These are phyloP conservation scores for Boletus subluridellus DNA, from an alignment of 1,284 basidiomycete species.

Conservation along the genomic window DNA sequence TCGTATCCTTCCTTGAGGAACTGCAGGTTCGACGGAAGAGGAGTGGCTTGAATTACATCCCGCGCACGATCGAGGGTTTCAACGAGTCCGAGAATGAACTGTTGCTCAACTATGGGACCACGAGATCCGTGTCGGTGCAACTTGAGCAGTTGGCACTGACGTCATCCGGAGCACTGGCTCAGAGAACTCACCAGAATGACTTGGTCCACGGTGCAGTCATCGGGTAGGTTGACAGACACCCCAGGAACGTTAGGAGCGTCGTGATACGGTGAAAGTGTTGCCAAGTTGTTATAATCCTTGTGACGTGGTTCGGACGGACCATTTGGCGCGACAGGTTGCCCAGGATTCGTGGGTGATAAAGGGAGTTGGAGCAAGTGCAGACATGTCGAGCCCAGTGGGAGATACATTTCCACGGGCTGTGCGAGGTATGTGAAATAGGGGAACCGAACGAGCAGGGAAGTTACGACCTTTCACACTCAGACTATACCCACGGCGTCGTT, in stretches of 20 bases:
- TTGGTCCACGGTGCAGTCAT: slow-evolving; percentile 44
- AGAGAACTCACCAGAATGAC: slow-evolving; percentile 38
- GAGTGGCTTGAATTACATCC: slow-evolving; percentile 29
- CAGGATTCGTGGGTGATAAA: not conserved
- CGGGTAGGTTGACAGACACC: slow-evolving; percentile 36
- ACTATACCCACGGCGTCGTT: not conserved
- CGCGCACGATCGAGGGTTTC: slow-evolving; percentile 34
- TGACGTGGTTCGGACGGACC: not conserved
- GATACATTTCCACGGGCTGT: slow-evolving; percentile 11
- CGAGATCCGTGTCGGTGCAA: slow-evolving; percentile 45
- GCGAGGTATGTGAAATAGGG: no score
- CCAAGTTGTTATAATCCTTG: slow-evolving; percentile 25
- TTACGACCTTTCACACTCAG: not conserved
- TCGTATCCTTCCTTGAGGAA: slow-evolving; percentile 45
- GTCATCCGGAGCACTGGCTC: not conserved
- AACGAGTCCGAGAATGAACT: slow-evolving; percentile 37
- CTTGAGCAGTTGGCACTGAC: slow-evolving; percentile 10
- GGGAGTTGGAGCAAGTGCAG: slow-evolving; percentile 14
- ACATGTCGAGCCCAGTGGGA: slow-evolving; percentile 7
- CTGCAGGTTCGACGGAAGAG: slow-evolving; percentile 35
- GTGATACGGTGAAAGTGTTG: slow-evolving; percentile 40
- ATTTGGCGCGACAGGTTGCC: not conserved
- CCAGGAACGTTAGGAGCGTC: slow-evolving; percentile 36
- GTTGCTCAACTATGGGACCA: slow-evolving; percentile 34
- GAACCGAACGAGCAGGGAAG: not conserved